phyloP scores from a whole-genome alignment of 2,329 filamentous ascomycete species.

The Xylariales sp. region DNA sequence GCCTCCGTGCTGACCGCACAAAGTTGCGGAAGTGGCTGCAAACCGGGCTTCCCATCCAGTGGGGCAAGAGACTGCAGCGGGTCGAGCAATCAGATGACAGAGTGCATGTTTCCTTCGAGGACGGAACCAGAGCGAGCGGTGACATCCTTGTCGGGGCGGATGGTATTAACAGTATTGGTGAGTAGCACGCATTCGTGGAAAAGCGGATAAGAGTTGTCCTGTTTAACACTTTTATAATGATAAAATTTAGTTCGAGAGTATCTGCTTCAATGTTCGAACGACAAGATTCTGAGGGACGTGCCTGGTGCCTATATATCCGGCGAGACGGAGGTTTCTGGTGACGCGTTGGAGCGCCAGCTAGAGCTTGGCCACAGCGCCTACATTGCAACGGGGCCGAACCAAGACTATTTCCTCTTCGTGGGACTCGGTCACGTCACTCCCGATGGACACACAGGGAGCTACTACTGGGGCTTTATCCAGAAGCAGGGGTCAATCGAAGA shows the following conservation, averaged over 20 bases:
- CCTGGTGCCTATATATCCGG: constrained; percentile 13
- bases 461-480: constrained; percentile 22
- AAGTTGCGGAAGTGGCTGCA: constrained; percentile 20
- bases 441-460: constrained; percentile 15
- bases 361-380: constrained; percentile 20
- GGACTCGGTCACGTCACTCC: constrained; percentile 17
- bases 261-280: neutral
- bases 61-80: constrained; percentile 13
- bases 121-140: constrained; percentile 16
- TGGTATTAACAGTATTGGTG: constrained; percentile 16
- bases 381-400: neutral
- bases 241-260: constrained; percentile 12
- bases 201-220: neutral
- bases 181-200: too few species aligned
- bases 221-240: neutral
- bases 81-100: constrained; percentile 12
- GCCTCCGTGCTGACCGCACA: constrained; percentile 15
- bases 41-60: constrained; percentile 19
- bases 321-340: constrained; percentile 16
- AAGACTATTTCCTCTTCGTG: constrained; percentile 13
- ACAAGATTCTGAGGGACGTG: neutral
- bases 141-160: constrained; percentile 24
- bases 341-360: constrained; percentile 19
- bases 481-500: constrained; percentile 43
- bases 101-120: constrained; percentile 18